Evolutionary conservation across 805 yeast species (phyloP).

Genomic region (Zygosaccharomyces siamensis): DNA sequence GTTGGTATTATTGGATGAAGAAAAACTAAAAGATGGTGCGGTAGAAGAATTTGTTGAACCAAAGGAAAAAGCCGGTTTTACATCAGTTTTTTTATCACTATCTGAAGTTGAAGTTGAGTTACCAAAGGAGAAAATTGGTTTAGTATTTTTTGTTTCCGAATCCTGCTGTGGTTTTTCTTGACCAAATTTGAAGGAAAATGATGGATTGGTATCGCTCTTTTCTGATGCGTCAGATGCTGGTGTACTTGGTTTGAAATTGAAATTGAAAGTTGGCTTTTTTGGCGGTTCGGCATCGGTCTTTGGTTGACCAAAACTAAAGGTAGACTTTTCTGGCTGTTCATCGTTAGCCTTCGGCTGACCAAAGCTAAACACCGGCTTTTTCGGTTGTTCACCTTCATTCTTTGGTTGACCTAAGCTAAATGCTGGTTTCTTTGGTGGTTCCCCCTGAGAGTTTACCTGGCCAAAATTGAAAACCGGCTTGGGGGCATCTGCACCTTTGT

Average conservation of each 20-base stretch:
- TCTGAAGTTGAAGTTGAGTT: constrained; percentile 4
- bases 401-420: constrained; percentile 8
- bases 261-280: constrained; percentile 8
- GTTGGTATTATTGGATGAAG: constrained; percentile 6
- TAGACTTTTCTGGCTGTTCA: constrained; percentile 18
- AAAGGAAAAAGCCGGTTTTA: constrained; percentile 23
- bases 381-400: not conserved
- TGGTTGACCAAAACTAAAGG: constrained; percentile 26
- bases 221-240: constrained; percentile 1
- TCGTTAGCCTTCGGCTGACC: not conserved
- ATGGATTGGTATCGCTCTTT: constrained; percentile 4
- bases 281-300: constrained; percentile 7
- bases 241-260: constrained; percentile 7
- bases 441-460: not conserved
- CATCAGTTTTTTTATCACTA: constrained; percentile 10
- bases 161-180: constrained; percentile 2
- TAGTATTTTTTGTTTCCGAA: constrained; percentile 14
- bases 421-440: constrained; percentile 5
- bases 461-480: constrained; percentile 18
- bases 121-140: constrained; percentile 24
- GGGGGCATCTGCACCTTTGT: not conserved
- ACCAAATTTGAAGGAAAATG: constrained; percentile 15
- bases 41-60: constrained; percentile 9
- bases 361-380: constrained; percentile 19
- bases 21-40: constrained; percentile 19